Evolutionary conservation across 2,329 filamentous ascomycete species (phyloP).

Genomic region (Myriosclerotinia duriaeana): DNA sequence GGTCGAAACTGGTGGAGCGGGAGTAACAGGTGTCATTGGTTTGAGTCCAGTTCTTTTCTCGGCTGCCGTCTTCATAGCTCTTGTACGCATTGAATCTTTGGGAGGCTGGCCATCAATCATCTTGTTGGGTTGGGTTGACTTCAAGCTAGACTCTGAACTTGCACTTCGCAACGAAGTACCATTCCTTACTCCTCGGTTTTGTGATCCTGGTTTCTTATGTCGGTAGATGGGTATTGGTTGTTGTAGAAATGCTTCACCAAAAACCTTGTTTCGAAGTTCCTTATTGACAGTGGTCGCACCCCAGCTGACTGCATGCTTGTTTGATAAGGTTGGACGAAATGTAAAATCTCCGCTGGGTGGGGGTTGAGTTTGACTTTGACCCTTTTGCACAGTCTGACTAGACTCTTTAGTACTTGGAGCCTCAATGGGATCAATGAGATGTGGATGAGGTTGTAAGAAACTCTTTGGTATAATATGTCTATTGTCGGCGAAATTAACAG

Average conservation of each 20-base stretch:
- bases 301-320: conserved; percentile 57
- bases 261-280: conserved; percentile 67
- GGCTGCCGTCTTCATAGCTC: conserved; percentile 37
- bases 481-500: conserved; percentile 92
- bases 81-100: conserved; percentile 42
- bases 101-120: conserved; percentile 44
- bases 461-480: conserved; percentile 87
- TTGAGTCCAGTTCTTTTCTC: conserved; percentile 29
- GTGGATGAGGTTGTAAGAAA: conserved; percentile 63
- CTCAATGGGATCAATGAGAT: conserved; percentile 40
- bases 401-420: conserved; percentile 33
- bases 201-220: conserved; percentile 63
- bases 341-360: conserved; percentile 27
- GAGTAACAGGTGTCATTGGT: conserved; percentile 25
- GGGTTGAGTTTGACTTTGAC: conserved; percentile 29
- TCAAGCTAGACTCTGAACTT: conserved; percentile 40
- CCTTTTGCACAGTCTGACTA: conserved; percentile 41
- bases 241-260: conserved; percentile 87
- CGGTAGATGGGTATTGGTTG: conserved; percentile 79
- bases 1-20: conserved; percentile 20
- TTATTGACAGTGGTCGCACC: conserved; percentile 73
- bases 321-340: conserved; percentile 50
- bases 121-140: conserved; percentile 30
- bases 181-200: conserved; percentile 70
- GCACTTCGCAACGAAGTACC: conserved; percentile 43